Evolutionary conservation across 2,329 filamentous ascomycete genomes (phyloP).

Genomic region (Calonectria crousiana): DNA sequence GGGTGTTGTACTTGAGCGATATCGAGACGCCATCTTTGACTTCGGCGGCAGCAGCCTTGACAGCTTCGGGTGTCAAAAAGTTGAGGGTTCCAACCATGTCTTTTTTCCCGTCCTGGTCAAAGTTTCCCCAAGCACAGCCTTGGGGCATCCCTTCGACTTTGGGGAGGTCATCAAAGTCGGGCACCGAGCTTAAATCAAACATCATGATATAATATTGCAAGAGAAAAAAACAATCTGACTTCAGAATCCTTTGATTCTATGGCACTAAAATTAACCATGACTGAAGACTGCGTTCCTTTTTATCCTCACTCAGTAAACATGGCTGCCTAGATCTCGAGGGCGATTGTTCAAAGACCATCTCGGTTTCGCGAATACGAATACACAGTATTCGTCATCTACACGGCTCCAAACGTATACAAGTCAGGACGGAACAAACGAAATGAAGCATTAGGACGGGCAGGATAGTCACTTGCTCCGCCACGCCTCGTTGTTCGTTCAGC

Average conservation of each 20-base stretch:
- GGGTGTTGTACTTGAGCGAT: conserved; percentile 59
- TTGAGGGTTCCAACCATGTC: conserved; percentile 65
- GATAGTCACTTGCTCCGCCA: neutral
- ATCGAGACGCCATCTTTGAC: conserved; percentile 56
- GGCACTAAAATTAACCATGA: neutral
- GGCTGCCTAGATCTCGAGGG: neutral
- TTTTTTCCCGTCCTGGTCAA: conserved; percentile 57
- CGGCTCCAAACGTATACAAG: neutral
- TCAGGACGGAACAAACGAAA: neutral
- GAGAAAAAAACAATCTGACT: neutral
- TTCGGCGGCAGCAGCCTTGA: conserved; percentile 35
- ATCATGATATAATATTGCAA: neutral
- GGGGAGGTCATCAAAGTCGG: conserved; percentile 59
- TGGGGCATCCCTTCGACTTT: conserved; percentile 56
- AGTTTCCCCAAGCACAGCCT: conserved; percentile 64
- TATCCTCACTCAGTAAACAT: neutral
- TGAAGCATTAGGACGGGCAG: neutral
- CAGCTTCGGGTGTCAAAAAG: conserved; percentile 60
- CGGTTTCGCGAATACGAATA: neutral
- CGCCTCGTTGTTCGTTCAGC: neutral
- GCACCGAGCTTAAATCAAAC: conserved; percentile 33
- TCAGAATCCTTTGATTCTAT: neutral
- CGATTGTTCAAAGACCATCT: neutral
- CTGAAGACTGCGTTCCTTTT: neutral
- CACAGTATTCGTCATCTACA: neutral